phyloP scores from a whole-genome alignment of 129 eudicot genomes.

The Chrysanthemum makinoi region DNA sequence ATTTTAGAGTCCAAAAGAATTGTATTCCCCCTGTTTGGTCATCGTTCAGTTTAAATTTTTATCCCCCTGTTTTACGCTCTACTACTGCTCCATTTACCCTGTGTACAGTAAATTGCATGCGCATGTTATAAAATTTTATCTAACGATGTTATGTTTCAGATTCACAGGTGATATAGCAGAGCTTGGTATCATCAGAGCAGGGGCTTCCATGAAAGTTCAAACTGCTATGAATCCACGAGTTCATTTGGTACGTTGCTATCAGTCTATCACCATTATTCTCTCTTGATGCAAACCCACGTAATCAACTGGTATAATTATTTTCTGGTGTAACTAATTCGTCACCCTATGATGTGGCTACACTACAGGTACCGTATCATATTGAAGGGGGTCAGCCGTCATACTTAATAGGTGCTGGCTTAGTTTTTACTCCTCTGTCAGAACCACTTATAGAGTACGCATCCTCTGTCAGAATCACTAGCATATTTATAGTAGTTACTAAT shows the following conservation, averaged over 20 bases:
- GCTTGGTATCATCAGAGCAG: conserved; percentile 85
- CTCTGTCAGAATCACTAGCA: background rate
- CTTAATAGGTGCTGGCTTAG: conserved; percentile 88
- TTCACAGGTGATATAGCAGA: conserved; percentile 86
- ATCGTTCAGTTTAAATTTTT: too few species aligned
- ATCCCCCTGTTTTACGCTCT: background rate
- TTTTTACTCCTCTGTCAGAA: conserved; percentile 91
- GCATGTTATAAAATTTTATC: conserved; percentile 2
- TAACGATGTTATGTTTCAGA: conserved; percentile 41
- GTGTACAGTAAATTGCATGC: conserved; percentile 3
- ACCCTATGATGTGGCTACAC: conserved; percentile 15
- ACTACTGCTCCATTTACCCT: background rate
- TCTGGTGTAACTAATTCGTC: conserved; percentile 6
- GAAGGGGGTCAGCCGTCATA: conserved; percentile 96
- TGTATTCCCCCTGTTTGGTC: too few species aligned
- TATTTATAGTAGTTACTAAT: background rate
- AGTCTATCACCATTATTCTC: conserved; percentile 15
- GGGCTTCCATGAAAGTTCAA: conserved; percentile 70
- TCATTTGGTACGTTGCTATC: conserved; percentile 59
- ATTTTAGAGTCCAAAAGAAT: too few species aligned
- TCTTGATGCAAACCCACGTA: background rate
- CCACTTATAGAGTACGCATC: conserved; percentile 85
- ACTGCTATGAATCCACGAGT: conserved; percentile 66
- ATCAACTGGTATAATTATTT: conserved; percentile 14
- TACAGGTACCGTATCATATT: conserved; percentile 87